Base-by-base conservation (phyloP, 164 flowering plant genomes). In the Taxillus chinensis region DNA sequence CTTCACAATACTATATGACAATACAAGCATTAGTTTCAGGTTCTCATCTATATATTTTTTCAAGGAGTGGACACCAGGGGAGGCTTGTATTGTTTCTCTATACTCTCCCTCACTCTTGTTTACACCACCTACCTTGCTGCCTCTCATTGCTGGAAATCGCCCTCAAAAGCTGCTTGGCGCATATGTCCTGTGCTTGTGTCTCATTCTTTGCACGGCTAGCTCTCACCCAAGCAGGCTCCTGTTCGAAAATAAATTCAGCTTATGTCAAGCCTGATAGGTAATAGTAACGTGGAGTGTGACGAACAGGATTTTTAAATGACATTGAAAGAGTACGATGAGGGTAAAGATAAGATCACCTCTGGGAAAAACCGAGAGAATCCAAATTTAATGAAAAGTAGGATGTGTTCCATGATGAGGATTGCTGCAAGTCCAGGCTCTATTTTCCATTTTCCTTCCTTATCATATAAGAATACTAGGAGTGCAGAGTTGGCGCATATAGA, bases 191-290 rank as follows among this genome's bases (percentile, higher is more conserved):
- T 45, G 88, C 93, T 55, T 86, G 89, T 9, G 89, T 78, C 5
- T 81, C 92, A 63, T 85, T 82, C 69, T 79, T 85, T 72, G 74
- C 72, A 5, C 96, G 85, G 43, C 77, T 83, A 8, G 92, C 96
- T 81, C 73, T 82, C 37, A 92, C 96, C 96, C 96, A 92, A 27
- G 95, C 96, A 64, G 98, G 98, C 67, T 90, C 98, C 96, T 92
- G 79, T 48, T 5, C 42, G 7, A 9, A 37, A 61, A 55, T n/a
- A 4, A 37, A 45, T 53, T 43, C 5, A 12, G n/a, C 15, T 45
- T 51, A 9, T 11, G 4, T 12, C n/a, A 8, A 27, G 27, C 27
- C 27, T 27, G 27, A 27, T 27, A 27, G 27, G 27, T 27, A 27
- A 27, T 27, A 27, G 27, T 27, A 27, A 27, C 2, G 7, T 43